These are phyloP conservation scores for Quercus wislizeni DNA, from an alignment of 306 rosid genomes.

Conservation along the genomic window DNA sequence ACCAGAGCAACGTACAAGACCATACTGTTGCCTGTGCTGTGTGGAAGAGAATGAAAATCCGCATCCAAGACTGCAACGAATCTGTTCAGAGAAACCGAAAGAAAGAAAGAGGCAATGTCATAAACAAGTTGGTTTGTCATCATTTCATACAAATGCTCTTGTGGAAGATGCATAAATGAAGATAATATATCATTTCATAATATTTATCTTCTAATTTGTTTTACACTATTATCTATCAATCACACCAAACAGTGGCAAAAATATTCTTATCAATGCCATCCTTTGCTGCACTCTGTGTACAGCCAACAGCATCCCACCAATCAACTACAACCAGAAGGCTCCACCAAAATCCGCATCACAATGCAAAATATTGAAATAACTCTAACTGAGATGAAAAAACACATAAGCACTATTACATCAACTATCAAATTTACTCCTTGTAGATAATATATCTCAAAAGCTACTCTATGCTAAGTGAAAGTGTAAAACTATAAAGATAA, in stretches of 20 bases:
- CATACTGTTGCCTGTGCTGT: constrained; percentile 94
- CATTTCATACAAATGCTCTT: constrained; percentile 2
- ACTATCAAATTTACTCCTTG: constrained; percentile 12
- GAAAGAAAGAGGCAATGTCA: constrained; percentile 17
- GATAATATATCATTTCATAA: not conserved
- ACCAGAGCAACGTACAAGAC: constrained; percentile 75
- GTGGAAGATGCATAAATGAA: not conserved
- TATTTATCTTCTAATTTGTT: not conserved
- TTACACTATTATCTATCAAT: not conserved
- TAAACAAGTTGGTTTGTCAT: constrained; percentile 16
- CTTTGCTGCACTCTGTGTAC: constrained; percentile 99
- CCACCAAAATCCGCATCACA: constrained; percentile 91
- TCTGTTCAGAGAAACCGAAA: constrained; percentile 85
- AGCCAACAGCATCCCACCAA: constrained; percentile 99
- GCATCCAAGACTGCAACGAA: constrained; percentile 97
- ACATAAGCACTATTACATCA: constrained; percentile 11
- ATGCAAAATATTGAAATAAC: constrained; percentile 15
- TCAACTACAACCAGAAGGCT: constrained; percentile 98
- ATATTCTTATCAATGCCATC: constrained; percentile 82
- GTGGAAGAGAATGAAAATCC: constrained; percentile 94
- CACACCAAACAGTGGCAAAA: not conserved
- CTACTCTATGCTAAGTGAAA: too few relatives aligned
- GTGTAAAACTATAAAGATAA: too few relatives aligned
- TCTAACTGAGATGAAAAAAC: not conserved
- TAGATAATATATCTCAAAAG: not conserved